Evolutionary conservation across 768 basidiomycete species (phyloP).

Genomic region (Rhodotorula diobovata): DNA sequence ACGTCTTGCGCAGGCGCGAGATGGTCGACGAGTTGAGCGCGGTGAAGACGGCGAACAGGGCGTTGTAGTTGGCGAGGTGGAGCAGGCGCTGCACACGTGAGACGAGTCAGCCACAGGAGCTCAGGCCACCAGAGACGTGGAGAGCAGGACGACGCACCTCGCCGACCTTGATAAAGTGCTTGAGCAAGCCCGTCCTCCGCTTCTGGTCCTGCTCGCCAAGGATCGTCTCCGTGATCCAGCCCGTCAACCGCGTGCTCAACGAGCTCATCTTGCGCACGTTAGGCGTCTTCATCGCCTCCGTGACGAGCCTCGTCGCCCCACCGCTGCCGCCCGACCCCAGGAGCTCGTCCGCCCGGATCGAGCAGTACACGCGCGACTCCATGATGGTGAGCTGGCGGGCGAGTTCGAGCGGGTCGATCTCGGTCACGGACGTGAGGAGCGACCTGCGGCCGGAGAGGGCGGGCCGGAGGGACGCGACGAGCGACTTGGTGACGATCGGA

Average conservation of each 20-base stretch:
- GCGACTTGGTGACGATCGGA: constrained; percentile 74
- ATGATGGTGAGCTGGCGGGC: constrained; percentile 90
- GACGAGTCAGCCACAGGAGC: too few relatives aligned
- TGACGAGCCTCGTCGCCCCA: too few relatives aligned
- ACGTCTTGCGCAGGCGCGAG: constrained; percentile 83
- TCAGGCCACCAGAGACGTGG: too few relatives aligned
- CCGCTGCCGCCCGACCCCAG: constrained; percentile 49
- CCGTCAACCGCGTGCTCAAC: constrained; percentile 86
- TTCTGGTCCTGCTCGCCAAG: constrained; percentile 83
- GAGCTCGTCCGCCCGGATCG: constrained; percentile 81
- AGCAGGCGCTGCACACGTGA: constrained; percentile 65
- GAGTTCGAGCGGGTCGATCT: constrained; percentile 87
- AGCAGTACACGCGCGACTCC: constrained; percentile 82
- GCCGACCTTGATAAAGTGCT: constrained; percentile 89
- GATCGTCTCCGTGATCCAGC: constrained; percentile 93
- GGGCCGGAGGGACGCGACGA: constrained; percentile 64
- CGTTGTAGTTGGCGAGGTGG: constrained; percentile 79
- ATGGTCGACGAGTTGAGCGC: constrained; percentile 95
- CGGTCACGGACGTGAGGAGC: constrained; percentile 64
- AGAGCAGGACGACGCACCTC: constrained; percentile 58
- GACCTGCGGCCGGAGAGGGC: constrained; percentile 44
- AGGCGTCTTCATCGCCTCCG: constrained; percentile 50
- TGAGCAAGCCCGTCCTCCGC: constrained; percentile 69
- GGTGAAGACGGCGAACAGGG: constrained; percentile 83
- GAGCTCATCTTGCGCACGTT: constrained; percentile 80